Evolutionary conservation across 768 basidiomycete genomes (phyloP).

Genomic region (Paxillus rubicundulus): DNA sequence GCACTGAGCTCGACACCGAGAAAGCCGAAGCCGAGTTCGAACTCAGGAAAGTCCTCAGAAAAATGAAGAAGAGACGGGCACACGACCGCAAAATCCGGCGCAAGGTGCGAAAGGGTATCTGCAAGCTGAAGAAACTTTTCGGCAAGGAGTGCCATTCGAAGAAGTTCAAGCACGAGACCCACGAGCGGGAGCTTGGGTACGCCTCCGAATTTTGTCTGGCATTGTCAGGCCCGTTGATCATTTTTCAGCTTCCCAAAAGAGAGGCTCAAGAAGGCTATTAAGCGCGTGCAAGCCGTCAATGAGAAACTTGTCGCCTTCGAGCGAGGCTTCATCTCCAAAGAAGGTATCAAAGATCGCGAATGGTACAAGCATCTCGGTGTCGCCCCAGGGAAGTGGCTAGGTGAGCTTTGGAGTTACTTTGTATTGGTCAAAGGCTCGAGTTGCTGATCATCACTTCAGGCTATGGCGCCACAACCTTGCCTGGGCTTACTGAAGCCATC

Average conservation of each 20-base stretch:
- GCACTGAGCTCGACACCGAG: conserved; percentile 55
- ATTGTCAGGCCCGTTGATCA: conserved; percentile 1
- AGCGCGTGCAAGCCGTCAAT: conserved; percentile 57
- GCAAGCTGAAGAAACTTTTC: conserved; percentile 36
- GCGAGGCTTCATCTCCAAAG: conserved; percentile 73
- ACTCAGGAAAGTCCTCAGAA: conserved; percentile 45
- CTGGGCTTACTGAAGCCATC: conserved; percentile 76
- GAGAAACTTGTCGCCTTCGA: conserved; percentile 66
- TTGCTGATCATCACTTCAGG: conserved; percentile 36
- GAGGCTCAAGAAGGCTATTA: conserved; percentile 53
- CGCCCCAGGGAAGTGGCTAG: conserved; percentile 82
- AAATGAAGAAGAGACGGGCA: conserved; percentile 28
- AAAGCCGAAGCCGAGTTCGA: conserved; percentile 51
- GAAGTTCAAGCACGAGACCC: conserved; percentile 2
- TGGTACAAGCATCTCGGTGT: conserved; percentile 85
- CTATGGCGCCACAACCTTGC: conserved; percentile 80
- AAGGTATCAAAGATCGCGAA: conserved; percentile 70
- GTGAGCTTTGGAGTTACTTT: conserved; percentile 36
- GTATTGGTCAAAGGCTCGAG: neutral
- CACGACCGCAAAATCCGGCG: conserved; percentile 18
- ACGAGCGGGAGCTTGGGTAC: conserved; percentile 8
- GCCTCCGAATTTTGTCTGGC: neutral
- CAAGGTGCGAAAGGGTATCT: conserved; percentile 30
- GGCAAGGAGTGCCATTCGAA: conserved; percentile 23
- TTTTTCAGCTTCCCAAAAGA: conserved; percentile 33